Evolutionary conservation across 1,284 basidiomycete species (phyloP), one percentile per base, ranked within the genome.

Genomic region (Cryptococcus maquisensis): DNA sequence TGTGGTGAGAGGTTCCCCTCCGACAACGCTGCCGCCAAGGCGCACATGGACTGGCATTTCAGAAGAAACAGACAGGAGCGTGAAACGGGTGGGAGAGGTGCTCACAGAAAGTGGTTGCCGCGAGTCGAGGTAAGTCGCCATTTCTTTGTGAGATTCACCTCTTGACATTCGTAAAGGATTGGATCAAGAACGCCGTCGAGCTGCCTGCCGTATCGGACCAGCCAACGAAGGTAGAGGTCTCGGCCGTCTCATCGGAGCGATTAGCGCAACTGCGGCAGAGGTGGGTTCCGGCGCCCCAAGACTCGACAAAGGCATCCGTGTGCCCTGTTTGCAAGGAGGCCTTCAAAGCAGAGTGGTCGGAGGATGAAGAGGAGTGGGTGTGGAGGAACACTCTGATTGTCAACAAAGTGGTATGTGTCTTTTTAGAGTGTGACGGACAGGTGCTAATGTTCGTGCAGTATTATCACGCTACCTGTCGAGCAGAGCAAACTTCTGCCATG

Each of bases 311-410:
- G 73, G 85, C 87, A 51, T 86, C 55, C 61, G 86, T 88, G 42
- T 99, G 96, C 79, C 92, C 92, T 16, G 91, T 99, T 60, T 98
- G 96, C 83, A 96, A 97, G 80, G 96, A 99, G 76, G 77, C 76
- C 52, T 83, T 98, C 76, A 90, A 91, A 79, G 85, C 86, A 61
- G 95, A 98, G 77, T 98, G 91, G 76, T 79, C 86, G 55, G 93
- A 98, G 71, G 94, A 97, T 52, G 93, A 96, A 60, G 96, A 98
- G 78, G 96, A 98, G 65, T 98, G 95, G 94, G 87, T 98, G 18
- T 99, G 93, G 91, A 83, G 82, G 67, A 97, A 98, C 71, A 92
- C 94, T 0, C 80, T 93, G 23, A 83, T 82, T 71, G 85, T 86
- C 54, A 88, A 93, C 59, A 87, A 87, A 52, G 83, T 82, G 79